Evolutionary conservation across 495 filamentous ascomycete genomes (phyloP).

Genomic region (Talaromyces stipitatus): DNA sequence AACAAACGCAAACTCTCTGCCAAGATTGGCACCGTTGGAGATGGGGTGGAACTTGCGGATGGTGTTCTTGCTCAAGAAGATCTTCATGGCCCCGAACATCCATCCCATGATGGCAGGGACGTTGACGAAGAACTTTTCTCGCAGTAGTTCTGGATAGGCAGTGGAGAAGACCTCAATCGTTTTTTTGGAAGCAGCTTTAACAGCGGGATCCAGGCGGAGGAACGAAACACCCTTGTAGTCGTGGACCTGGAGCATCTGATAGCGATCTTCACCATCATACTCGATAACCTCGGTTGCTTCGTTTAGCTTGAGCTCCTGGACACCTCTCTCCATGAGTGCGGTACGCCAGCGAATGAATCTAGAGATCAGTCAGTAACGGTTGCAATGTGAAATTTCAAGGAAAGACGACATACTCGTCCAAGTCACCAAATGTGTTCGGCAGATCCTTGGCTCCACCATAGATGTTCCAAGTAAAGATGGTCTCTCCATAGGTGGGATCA

Average conservation of each 20-base stretch:
- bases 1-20: constrained; percentile 50
- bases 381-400: neutral
- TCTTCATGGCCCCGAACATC: constrained; percentile 72
- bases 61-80: constrained; percentile 70
- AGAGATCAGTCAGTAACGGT: constrained; percentile 10
- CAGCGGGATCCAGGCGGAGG: constrained; percentile 60
- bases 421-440: constrained; percentile 65
- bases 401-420: constrained; percentile 56
- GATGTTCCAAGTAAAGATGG: constrained; percentile 71
- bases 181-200: constrained; percentile 65
- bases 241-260: constrained; percentile 84
- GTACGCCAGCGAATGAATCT: constrained; percentile 83
- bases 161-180: constrained; percentile 69
- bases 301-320: constrained; percentile 59
- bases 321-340: constrained; percentile 74
- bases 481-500: constrained; percentile 32
- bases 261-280: constrained; percentile 66
- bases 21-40: constrained; percentile 63
- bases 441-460: constrained; percentile 73
- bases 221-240: constrained; percentile 82
- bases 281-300: constrained; percentile 64
- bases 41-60: constrained; percentile 80
- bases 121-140: constrained; percentile 90
- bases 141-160: constrained; percentile 80
- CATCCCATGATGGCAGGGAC: constrained; percentile 83